Base-by-base conservation (phyloP, 208 protist species). In the Acanthamoeba triangularis region DNA sequence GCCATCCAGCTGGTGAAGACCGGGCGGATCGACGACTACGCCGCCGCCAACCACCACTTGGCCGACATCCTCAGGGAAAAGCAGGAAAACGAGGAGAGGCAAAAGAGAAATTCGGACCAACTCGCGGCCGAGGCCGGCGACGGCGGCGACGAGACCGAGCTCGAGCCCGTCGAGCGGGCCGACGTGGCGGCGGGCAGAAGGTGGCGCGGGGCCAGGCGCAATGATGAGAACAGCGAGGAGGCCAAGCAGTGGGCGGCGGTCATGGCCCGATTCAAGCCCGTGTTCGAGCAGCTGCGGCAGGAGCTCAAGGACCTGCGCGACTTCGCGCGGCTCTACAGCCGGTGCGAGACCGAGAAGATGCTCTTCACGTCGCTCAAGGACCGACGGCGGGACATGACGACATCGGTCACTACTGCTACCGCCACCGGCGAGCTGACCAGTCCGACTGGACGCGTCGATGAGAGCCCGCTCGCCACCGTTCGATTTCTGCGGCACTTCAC, bases 1-100 rank as follows among this genome's bases (percentile, higher is more conserved):
- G 88, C 88, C 37, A 76, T 93, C 61, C 88, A 93, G 41, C 37
- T 93, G 61, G 65, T 93, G 20, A 44, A 93, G 52, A 67, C 49
- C 28, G 56, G 82, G 13, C 14, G 28, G 8, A 90, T 90, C 23
- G n/a, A 28, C 28, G 82, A 90, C 82, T 90, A 67, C 56, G 49
- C 47, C 4, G 82, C 82, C 16, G 82, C 82, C 56, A 90, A 90
- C 61, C 82, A 28, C 52, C 49, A 67, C 33, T 20, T 90, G 11
- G 30, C 52, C 56, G n/a, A 67, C 33, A 59, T 90, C 47, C 49
- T 90, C 1, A 16, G 35, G n/a, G n/a, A 76, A n/a, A 69, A 69
- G 63, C 63, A 25, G 63, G 41, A 49, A 23, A 87, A 25, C 52
- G 78, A 87, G 25, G 78, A 69, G 1, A 35, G 10, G 10, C 63